Percentiles rank a stretch among this genome's conserved stretches.
Evolutionary conservation across 371 early-diverging fungal species (phyloP).

Genomic region (Mortierella sp.): DNA sequence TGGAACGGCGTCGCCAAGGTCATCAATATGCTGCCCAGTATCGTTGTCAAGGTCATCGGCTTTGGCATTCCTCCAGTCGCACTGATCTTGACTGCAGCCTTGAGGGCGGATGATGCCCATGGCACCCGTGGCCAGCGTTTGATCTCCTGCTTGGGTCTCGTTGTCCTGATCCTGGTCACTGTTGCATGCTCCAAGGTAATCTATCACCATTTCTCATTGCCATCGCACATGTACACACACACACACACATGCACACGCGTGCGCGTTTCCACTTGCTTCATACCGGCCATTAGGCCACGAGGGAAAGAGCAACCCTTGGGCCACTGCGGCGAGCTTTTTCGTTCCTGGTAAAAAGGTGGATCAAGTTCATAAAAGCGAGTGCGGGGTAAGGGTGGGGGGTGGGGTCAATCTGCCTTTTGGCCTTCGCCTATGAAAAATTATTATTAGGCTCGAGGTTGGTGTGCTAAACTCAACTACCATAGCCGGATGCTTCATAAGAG

Average conservation of each 20-base stretch:
- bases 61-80: constrained; percentile 58
- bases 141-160: constrained; percentile 80
- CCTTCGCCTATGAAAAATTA: constrained; percentile 4
- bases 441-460: constrained; percentile 1
- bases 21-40: constrained; percentile 20
- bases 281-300: too few species aligned
- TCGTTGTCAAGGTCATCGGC: constrained; percentile 32
- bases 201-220: constrained; percentile 1
- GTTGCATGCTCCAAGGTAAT: constrained; percentile 65
- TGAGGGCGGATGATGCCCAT: constrained; percentile 63
- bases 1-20: constrained; percentile 44
- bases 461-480: background rate
- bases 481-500: background rate
- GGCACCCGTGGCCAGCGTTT: constrained; percentile 77
- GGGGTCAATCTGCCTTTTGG: constrained; percentile 14
- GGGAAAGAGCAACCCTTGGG: too few species aligned
- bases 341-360: too few species aligned
- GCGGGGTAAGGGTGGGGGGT: background rate
- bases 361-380: too few species aligned
- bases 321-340: too few species aligned
- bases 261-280: background rate
- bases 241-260: too few species aligned
- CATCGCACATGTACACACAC: too few species aligned
- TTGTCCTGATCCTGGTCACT: constrained; percentile 68
- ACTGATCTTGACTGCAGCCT: constrained; percentile 67